Base-by-base conservation (phyloP, 140 eudicot species). In the Anethum foeniculum region DNA sequence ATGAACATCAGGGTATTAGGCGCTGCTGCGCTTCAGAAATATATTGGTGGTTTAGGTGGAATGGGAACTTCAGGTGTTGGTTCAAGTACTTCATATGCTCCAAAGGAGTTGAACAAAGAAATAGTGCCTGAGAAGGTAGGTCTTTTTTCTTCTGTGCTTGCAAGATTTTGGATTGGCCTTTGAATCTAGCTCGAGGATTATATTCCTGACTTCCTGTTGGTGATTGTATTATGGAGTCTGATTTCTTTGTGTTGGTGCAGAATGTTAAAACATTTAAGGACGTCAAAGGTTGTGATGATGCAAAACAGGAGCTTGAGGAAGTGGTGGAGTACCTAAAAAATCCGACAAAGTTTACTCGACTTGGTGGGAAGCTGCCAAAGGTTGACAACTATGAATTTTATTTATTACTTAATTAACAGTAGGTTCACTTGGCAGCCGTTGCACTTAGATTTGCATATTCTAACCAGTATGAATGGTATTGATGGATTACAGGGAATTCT, bases 361-460 rank as follows among this genome's bases (percentile, higher is more conserved):
- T 95, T 56, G 99, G 99, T 41, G 99, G 99, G 54, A 95, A 95
- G 85, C 83, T 95, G 84, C 99, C 99, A 15, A 95, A 95, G 99
- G 99, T 95, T 85, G 80, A 88, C 82, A 41, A 3, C 73, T 47
- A 65, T 74, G 27, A 30, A 38, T 15, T 16, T 28, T 76, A 73
- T 15, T 80, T 62, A 13, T 68, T 12, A 68, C 43, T 32, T 32
- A 32, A 6, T 16, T 19, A 47, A 77, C 16, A 36, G 14, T 11
- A 65, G 2, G 49, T 69, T 58, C 7, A 73, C 32, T 60, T 75
- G 34, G 14, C 52, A 3, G 18, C 16, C 18, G 0, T 47, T 47
- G 52, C 52, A 12, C 18, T 49, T 38, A 23, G 43, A 36, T 58
- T 78, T 58, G 56, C 73, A 58, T 43, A 34, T 23, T 39, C 19